These are phyloP conservation scores for Pythium angustatum DNA, from an alignment of 352 stramenopile species.

Conservation along the genomic window DNA sequence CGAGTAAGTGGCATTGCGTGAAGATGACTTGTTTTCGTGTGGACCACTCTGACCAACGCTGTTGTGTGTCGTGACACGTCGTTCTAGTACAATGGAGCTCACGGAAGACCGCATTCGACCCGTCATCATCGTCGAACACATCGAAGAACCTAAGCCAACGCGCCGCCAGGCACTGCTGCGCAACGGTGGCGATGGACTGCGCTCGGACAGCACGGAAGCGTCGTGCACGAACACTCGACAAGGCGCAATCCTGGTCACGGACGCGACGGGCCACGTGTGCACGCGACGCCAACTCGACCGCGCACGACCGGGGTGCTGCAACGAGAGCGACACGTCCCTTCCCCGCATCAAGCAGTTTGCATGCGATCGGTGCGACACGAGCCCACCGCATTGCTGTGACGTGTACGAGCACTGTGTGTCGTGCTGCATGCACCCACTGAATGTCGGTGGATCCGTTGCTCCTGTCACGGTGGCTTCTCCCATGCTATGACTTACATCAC, in stretches of 20 bases:
- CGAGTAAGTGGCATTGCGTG: too few relatives aligned
- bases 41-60: not conserved
- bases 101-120: conserved; percentile 60
- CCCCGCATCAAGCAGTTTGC: conserved; percentile 60
- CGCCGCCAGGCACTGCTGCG: conserved; percentile 48
- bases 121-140: conserved; percentile 60
- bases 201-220: conserved; percentile 33
- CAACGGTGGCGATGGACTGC: conserved; percentile 49
- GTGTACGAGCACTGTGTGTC: conserved; percentile 73
- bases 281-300: conserved; percentile 47
- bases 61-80: too few relatives aligned
- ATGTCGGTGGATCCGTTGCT: conserved; percentile 46
- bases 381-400: conserved; percentile 67
- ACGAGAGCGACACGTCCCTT: conserved; percentile 48
- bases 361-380: conserved; percentile 66
- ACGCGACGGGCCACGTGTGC: conserved; percentile 62
- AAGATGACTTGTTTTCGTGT: too few relatives aligned
- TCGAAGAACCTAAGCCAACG: conserved; percentile 26
- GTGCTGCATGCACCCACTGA: conserved; percentile 80
- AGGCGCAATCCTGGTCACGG: conserved; percentile 45
- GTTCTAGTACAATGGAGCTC: conserved; percentile 42
- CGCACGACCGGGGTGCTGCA: conserved; percentile 54
- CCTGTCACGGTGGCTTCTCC: too few relatives aligned
- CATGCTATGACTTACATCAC: too few relatives aligned
- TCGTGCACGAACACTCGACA: conserved; percentile 64